Conservation (phyloP, 768 basidiomycete genomes). For the Mycena filopes region DNA sequence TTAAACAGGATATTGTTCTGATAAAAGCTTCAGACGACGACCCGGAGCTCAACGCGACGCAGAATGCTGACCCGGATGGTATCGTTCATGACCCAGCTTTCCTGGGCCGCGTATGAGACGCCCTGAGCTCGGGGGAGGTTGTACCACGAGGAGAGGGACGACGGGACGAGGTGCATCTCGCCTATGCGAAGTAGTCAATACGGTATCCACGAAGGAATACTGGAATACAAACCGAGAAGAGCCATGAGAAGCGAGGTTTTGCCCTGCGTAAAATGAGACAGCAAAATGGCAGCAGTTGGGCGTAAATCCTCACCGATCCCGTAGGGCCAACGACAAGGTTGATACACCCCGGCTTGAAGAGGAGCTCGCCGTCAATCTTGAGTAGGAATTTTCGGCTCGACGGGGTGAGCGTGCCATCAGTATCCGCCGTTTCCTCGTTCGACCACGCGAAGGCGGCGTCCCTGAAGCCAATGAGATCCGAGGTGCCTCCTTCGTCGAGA, state of each 20-base stretch:
- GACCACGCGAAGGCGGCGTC: constrained; percentile 70
- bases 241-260: constrained; percentile 78
- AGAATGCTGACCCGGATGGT: constrained; percentile 65
- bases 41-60: neutral
- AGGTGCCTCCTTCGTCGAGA: constrained; percentile 2
- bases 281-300: neutral
- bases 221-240: constrained; percentile 50
- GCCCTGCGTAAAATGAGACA: constrained; percentile 42
- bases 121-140: constrained; percentile 75
- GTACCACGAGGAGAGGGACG: constrained; percentile 67
- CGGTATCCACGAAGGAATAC: neutral
- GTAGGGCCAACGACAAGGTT: constrained; percentile 73
- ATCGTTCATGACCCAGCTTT: constrained; percentile 87
- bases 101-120: constrained; percentile 85
- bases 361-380: constrained; percentile 60
- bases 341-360: constrained; percentile 62
- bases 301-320: constrained; percentile 43
- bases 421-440: constrained; percentile 43
- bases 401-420: constrained; percentile 43
- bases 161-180: constrained; percentile 74
- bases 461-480: constrained; percentile 59
- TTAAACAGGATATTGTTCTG: constrained; percentile 89
- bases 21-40: neutral
- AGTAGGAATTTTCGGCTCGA: constrained; percentile 61
- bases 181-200: constrained; percentile 41